Conservation (phyloP, 164 flowering plant genomes). For the Platanus orientalis region DNA sequence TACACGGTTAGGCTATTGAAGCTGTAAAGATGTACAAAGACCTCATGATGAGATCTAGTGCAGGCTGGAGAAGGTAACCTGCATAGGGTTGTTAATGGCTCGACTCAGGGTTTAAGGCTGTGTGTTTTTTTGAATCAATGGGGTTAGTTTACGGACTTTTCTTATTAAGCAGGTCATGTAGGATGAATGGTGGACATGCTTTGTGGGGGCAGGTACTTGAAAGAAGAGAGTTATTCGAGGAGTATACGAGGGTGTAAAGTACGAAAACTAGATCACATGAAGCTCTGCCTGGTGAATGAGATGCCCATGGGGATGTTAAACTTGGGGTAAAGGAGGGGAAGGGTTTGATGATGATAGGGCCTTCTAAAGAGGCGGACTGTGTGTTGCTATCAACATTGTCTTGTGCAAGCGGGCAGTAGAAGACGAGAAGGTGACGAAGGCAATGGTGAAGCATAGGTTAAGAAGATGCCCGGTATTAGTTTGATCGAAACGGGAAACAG, state of each 20-base stretch:
- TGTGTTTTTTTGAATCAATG: constrained; percentile 38
- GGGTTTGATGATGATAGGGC: constrained; percentile 33
- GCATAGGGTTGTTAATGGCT: constrained; percentile 51
- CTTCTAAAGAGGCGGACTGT: constrained; percentile 47
- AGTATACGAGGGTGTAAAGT: constrained; percentile 7
- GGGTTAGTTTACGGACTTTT: constrained; percentile 21
- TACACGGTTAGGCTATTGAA: constrained; percentile 43
- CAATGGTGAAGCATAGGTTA: constrained; percentile 50
- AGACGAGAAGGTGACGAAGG: constrained; percentile 33
- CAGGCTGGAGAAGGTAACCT: constrained; percentile 53
- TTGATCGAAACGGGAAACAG: constrained; percentile 46
- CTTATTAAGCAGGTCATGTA: constrained; percentile 42
- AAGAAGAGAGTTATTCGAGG: constrained; percentile 25
- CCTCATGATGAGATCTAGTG: constrained; percentile 33
- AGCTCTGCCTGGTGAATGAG: constrained; percentile 53
- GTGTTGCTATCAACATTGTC: constrained; percentile 62
- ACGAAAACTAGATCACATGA: constrained; percentile 25
- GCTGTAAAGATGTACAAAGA: constrained; percentile 37
- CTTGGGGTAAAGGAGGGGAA: constrained; percentile 36
- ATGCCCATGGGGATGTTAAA: constrained; percentile 27
- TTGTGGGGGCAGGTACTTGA: constrained; percentile 43
- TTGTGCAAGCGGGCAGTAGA: constrained; percentile 40
- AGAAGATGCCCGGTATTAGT: constrained; percentile 57
- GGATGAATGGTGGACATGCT: constrained; percentile 60
- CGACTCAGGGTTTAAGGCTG: constrained; percentile 51